Evolutionary conservation across 176 grass and related monocot genomes (phyloP), one percentile per base, ranked within the genome.

Genomic region (Coix lacrymajobi): DNA sequence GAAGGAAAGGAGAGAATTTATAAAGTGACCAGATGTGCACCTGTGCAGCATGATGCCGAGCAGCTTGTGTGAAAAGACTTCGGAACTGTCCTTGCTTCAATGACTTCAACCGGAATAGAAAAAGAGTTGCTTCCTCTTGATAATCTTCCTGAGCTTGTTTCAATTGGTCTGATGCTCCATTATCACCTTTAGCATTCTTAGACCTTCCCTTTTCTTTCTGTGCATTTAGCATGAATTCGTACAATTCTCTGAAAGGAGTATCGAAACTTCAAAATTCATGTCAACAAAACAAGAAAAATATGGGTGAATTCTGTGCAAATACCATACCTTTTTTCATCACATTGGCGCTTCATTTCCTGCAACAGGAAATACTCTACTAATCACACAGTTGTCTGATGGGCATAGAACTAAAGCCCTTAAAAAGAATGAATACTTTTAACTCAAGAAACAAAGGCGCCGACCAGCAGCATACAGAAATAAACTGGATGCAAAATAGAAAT

Each of bases 301-400:
- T 71, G 71, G 64, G 16, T 3, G 40, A 5, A 83, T 69, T 79
- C 56, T 51, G 70, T 52, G 58, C 43, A 75, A 79, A 58, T 56
- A 77, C 11, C 54, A 20, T 82, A 97, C 95, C 92, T 90, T 91
- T 98, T 98, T 76, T 93, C 90, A 84, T 98, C 96, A 85, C 96
- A 98, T 37, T 98, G 96, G 20, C 71, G 92, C 83, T 93, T 98
- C 96, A 98, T 98, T 76, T 93, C 96, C 96, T 98, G 92, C 60
- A 93, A 84, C 14, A 3, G 33, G 66, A 79, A 91, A 79, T 36
- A 48, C 1, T 37, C 4, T 28, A 29, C 7, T 74, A 63, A 38
- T 75, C 17, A 71, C 22, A 37, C 43, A 34, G 22, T 54, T 71
- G 5, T 81, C 29, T 33, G 49, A 65, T 36, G 33, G 56, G 69